Base-by-base conservation (phyloP, 2,329 filamentous ascomycete genomes). In the Penicillium griseofulvum region DNA sequence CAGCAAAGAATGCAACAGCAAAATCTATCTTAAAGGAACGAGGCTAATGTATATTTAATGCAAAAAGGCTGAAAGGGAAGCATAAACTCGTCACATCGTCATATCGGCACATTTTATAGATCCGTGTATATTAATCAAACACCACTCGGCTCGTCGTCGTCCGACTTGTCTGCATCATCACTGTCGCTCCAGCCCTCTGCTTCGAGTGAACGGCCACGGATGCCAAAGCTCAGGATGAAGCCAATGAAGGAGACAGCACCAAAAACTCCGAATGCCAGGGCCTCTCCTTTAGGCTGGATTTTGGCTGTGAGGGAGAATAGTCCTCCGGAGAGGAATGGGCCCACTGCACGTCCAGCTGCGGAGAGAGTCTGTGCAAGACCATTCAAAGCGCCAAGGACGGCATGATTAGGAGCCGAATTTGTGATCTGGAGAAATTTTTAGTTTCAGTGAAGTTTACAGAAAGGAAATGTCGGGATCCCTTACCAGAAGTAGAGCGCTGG, bases 331-430 rank as follows among this genome's bases (percentile, higher is more conserved):
- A 96, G 78, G 62, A 97, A 92, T 0, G 94, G 94, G 0, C 94
- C 94, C 0, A 91, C 83, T 41, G 92, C 91, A 56, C 94, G 86
- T 9, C 94, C 94, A 0, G 90, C 90, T 0, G 94, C 94, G 0
- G 91, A 96, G 0, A 99, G 84, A 0, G 91, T 96, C 73, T 99
- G 94, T 0, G 94, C 94, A 31, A 97, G 83, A 10, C 94, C 94
- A 68, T 99, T 97, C 26, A 99, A 81, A 0, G 90, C 91, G 3
- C 94, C 94, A 0, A 99, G 82, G 0, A 90, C 91, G 5, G 88
- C 86, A 71, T 93, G 84, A 8, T 92, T 91, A 0, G 91, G 90
- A 0, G 91, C 90, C 1, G 90, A 95, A 66, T 99, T 99, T 36
- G 91, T 97, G 62, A 99, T 92, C 89, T 93, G 59, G 26, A 5